A percentile compares a stretch with the other conserved stretches of the same genome.
Evolutionary conservation across 2,329 filamentous ascomycete genomes (phyloP).

Genomic region (Thielaviopsis musarum): DNA sequence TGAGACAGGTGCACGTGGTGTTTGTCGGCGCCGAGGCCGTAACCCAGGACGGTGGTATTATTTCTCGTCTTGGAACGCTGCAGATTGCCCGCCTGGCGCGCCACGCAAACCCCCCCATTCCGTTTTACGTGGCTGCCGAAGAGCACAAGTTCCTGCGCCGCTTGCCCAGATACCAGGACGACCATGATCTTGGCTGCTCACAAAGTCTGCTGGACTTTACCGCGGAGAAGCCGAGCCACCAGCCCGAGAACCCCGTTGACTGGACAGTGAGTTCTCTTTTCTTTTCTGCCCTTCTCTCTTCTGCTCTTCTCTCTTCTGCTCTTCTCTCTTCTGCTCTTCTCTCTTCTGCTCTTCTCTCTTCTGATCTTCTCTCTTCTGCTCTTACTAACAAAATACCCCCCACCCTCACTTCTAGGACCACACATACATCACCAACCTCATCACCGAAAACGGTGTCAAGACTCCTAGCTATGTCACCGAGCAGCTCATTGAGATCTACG

Average conservation of each 20-base stretch:
- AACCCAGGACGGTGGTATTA: slow-evolving; percentile 83
- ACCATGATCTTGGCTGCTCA: slow-evolving; percentile 56
- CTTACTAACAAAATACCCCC: slow-evolving; percentile 12
- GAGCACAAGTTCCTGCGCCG: slow-evolving; percentile 92
- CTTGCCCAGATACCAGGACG: slow-evolving; percentile 48
- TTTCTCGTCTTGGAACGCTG: slow-evolving; percentile 71
- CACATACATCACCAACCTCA: slow-evolving; percentile 48
- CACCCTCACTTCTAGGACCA: slow-evolving; percentile 5
- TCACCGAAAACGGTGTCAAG: slow-evolving; percentile 59
- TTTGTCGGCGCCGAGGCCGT: slow-evolving; percentile 68
- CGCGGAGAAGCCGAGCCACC: slow-evolving; percentile 30
- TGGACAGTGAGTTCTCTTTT: slow-evolving; percentile 38
- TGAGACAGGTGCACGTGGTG: slow-evolving; percentile 45
- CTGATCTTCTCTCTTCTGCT: not conserved
- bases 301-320: not conserved
- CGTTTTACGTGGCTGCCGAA: slow-evolving; percentile 83
- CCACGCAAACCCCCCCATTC: slow-evolving; percentile 36
- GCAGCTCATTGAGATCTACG: slow-evolving; percentile 48
- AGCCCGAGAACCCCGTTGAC: slow-evolving; percentile 44
- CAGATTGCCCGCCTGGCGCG: slow-evolving; percentile 74
- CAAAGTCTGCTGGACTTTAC: slow-evolving; percentile 64
- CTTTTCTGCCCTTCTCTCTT: slow-evolving; percentile 8
- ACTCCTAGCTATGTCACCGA: slow-evolving; percentile 54
- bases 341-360: slow-evolving; percentile 10
- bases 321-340: not conserved